Evolutionary conservation across 768 basidiomycete species (phyloP), one percentile per base, ranked within the genome.

Genomic region (Boletus vermiculosoides): DNA sequence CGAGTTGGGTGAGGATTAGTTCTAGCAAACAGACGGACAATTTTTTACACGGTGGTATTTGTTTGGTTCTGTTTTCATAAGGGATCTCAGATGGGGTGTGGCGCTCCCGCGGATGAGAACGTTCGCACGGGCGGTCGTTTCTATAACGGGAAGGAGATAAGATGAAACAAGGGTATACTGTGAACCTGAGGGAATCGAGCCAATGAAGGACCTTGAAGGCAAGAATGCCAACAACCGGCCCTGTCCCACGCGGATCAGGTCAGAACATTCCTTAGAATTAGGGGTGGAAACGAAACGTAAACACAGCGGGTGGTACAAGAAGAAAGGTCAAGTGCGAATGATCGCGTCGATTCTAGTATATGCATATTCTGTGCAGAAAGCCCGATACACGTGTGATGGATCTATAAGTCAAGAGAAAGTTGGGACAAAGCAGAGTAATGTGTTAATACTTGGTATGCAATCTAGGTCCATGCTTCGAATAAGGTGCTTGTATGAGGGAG

Each of bases 301-400:
- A 52, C 57, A 48, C 40, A 49, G 36, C 10, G 13, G 37, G 23
- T 20, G n/a, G 46, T 65, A 58, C 66, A 66, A 66, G 58, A 68
- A 28, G 28, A 63, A 39, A 10, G 40, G 13, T 22, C 51, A 49
- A 49, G 46, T 64, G 53, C 47, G 36, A 50, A 57, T 53, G 46
- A 40, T 40, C 39, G n/a, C n/a, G 39, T 20, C n/a, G n/a, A 49
- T 44, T 67, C 65, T 67, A 65, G 40, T 22, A 36, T 31, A 36
- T 48, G 59, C 20, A 11, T 52, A 41, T 49, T 61, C 34, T 52
- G 37, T 56, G 55, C 54, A 45, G 53, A 48, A 57, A 48, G 66
- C 58, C 63, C 52, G 49, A 50, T 49, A 47, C 45, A 45, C 8
- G 40, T 56, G 50, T 39, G 3, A n/a, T 57, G 51, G 42, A 40